phyloP scores from a whole-genome alignment of 768 basidiomycete genomes.

The Termitomyces titanicus region DNA sequence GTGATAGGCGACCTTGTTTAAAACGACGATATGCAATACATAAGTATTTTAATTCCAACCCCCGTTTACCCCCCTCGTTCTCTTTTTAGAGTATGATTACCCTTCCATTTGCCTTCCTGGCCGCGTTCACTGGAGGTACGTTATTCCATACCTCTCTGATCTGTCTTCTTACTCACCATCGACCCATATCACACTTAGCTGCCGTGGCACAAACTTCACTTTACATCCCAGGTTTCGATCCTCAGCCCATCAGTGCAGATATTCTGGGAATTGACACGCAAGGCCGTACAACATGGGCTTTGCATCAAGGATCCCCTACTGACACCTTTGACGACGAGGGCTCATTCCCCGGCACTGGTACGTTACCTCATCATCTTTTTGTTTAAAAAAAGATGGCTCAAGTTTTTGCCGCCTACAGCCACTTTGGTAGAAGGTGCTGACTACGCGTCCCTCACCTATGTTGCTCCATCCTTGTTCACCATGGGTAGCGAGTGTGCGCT shows the following conservation, averaged over 20 bases:
- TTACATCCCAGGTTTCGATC: constrained; percentile 22
- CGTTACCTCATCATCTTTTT: neutral
- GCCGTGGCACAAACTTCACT: constrained; percentile 22
- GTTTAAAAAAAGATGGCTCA: neutral
- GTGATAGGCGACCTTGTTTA: too few species aligned
- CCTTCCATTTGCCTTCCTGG: neutral
- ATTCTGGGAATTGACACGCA: constrained; percentile 21
- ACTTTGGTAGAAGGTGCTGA: constrained; percentile 24
- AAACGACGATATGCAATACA: too few species aligned
- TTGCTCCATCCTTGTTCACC: constrained; percentile 11
- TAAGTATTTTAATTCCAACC: too few species aligned
- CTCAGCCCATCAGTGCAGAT: constrained; percentile 25
- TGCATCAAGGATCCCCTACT: constrained; percentile 19
- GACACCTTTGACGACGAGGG: constrained; percentile 6
- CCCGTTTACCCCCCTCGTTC: neutral
- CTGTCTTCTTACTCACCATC: neutral
- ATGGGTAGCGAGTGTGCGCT: constrained; percentile 17
- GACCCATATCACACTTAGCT: constrained; percentile 2
- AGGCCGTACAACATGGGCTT: constrained; percentile 24
- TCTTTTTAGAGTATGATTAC: neutral
- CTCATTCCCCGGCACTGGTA: constrained; percentile 20
- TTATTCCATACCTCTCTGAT: neutral
- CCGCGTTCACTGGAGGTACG: neutral
- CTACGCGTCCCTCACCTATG: constrained; percentile 19
- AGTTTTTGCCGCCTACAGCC: constrained; percentile 11